Percentiles rank a stretch among this genome's conserved stretches.
Conservation (phyloP, 2,329 filamentous ascomycete species). For the Fonsecaea monophora region DNA sequence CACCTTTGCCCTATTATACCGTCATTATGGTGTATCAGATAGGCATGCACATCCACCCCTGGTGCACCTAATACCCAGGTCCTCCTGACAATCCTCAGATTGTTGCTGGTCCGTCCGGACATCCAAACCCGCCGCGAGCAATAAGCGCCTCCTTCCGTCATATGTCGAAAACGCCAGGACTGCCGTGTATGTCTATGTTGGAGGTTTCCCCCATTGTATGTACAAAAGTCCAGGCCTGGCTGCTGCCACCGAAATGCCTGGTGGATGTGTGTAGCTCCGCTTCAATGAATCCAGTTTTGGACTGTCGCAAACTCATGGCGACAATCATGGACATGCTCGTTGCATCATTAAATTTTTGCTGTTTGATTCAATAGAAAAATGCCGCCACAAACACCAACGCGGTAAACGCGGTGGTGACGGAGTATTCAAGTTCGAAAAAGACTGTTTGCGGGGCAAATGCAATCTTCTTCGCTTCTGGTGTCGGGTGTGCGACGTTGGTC, state of each 20-base stretch:
- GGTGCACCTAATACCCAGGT: not conserved
- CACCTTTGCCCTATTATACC: conserved; percentile 1
- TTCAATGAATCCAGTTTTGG: conserved; percentile 3
- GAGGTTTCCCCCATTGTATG: not conserved
- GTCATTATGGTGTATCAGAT: conserved; percentile 1
- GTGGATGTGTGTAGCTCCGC: not conserved
- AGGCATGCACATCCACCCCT: not conserved
- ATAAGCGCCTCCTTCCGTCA: not conserved
- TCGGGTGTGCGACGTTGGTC: conserved; percentile 57
- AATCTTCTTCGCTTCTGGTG: conserved; percentile 60
- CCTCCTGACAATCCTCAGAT: not conserved
- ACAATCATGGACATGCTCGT: conserved; percentile 24
- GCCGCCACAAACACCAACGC: conserved; percentile 23
- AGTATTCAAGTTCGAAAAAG: conserved; percentile 65
- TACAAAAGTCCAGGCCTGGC: not conserved
- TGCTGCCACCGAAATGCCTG: not conserved
- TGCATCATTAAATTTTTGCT: conserved; percentile 15
- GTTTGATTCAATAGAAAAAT: conserved; percentile 24
- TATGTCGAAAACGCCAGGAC: conserved; percentile 2
- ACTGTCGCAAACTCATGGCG: conserved; percentile 13
- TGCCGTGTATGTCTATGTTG: conserved; percentile 10
- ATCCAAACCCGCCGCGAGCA: not conserved
- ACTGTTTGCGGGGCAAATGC: conserved; percentile 61
- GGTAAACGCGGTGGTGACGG: conserved; percentile 59
- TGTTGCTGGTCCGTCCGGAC: not conserved